phyloP scores from a whole-genome alignment of 2,329 filamentous ascomycete genomes.

The Trichophyton verrucosum region DNA sequence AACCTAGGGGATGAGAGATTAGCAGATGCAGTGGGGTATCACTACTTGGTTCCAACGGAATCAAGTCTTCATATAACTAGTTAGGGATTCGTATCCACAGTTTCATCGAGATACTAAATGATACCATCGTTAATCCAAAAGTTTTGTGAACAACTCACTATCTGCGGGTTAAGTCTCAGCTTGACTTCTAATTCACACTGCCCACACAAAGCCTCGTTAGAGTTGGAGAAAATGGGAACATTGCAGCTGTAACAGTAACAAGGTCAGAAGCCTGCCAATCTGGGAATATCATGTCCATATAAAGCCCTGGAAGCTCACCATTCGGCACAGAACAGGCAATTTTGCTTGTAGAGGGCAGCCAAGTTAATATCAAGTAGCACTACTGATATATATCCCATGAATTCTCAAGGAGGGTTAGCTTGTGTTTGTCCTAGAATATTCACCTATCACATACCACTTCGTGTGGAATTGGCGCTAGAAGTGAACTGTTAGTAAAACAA shows the following conservation, averaged over 20 bases:
- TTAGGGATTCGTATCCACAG: neutral
- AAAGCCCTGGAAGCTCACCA: conserved; percentile 4
- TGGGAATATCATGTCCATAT: neutral
- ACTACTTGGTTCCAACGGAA: too few species aligned
- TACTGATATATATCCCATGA: conserved; percentile 13
- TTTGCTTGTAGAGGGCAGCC: conserved; percentile 8
- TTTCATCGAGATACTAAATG: neutral
- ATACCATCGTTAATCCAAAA: neutral
- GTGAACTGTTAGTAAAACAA: neutral
- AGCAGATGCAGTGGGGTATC: neutral
- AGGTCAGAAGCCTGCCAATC: neutral
- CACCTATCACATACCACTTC: neutral
- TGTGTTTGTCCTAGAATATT: too few species aligned
- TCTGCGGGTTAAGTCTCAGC: conserved; percentile 12
- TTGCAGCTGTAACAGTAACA: conserved; percentile 23
- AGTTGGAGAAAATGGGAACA: conserved; percentile 34
- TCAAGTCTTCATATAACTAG: neutral
- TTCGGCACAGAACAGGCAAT: conserved; percentile 11
- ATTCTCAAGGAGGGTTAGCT: neutral
- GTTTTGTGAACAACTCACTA: conserved; percentile 7
- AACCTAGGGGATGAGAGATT: conserved; percentile 6
- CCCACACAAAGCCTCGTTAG: conserved; percentile 9
- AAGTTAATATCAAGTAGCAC: conserved; percentile 13
- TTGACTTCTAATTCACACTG: conserved; percentile 11
- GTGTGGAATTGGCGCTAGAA: neutral